Evolutionary conservation across 2,329 filamentous ascomycete genomes (phyloP).

Genomic region (Exserohilum rostratum): DNA sequence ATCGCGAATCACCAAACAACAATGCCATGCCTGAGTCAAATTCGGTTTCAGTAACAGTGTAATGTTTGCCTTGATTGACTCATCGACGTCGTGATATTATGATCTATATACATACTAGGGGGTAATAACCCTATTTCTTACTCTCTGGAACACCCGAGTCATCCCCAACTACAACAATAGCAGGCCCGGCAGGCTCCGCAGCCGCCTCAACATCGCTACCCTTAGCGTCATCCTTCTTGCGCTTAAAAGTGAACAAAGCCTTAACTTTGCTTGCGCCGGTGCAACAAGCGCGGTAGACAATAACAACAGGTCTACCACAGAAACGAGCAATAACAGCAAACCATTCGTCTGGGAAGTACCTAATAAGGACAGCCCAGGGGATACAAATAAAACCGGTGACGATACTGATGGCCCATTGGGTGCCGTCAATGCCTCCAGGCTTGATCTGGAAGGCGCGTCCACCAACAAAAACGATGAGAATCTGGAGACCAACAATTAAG

Average conservation of each 20-base stretch:
- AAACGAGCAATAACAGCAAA: slow-evolving; percentile 30
- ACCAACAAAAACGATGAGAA: slow-evolving; percentile 65
- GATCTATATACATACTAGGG: background rate
- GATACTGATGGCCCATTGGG: slow-evolving; percentile 68
- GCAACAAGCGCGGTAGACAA: slow-evolving; percentile 25
- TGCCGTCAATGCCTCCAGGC: slow-evolving; percentile 53
- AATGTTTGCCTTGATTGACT: too few species aligned
- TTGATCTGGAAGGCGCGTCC: slow-evolving; percentile 61
- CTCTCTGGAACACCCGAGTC: slow-evolving; percentile 6
- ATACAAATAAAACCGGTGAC: slow-evolving; percentile 58
- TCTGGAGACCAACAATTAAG: slow-evolving; percentile 64
- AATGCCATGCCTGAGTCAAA: too few species aligned
- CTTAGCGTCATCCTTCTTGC: slow-evolving; percentile 15
- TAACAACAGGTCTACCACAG: slow-evolving; percentile 30
- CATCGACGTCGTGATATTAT: too few species aligned
- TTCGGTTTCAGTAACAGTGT: too few species aligned
- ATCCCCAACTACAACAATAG: slow-evolving; percentile 24
- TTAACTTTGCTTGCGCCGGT: slow-evolving; percentile 16
- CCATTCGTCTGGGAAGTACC: slow-evolving; percentile 58
- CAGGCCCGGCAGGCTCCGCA: slow-evolving; percentile 15
- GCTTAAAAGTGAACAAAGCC: slow-evolving; percentile 22
- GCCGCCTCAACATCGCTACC: slow-evolving; percentile 22
- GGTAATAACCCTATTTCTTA: background rate
- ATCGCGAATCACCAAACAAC: too few species aligned
- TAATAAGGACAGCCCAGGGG: slow-evolving; percentile 58